These are phyloP conservation scores for Backusella australiensis DNA, from an alignment of 192 early-diverging fungal species.

Conservation along the genomic window DNA sequence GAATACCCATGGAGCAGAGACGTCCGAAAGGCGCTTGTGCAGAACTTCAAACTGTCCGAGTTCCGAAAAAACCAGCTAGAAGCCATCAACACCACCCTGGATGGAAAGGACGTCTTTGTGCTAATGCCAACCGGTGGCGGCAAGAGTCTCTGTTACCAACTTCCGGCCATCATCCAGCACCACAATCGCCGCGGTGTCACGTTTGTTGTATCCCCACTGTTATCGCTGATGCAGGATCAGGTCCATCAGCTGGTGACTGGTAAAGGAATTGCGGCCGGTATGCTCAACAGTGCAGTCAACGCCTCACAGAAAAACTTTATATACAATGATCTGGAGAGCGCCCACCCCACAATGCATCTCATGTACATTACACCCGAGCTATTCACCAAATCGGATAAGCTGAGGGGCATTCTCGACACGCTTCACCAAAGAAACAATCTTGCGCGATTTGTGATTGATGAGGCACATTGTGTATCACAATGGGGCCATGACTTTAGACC, in stretches of 20 bases:
- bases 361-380: slow-evolving; percentile 92
- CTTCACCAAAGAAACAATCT: slow-evolving; percentile 62
- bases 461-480: slow-evolving; percentile 94
- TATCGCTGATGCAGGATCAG: slow-evolving; percentile 98
- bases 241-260: slow-evolving; percentile 65
- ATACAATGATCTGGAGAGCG: slow-evolving; percentile 53
- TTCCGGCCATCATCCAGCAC: slow-evolving; percentile 25
- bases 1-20: slow-evolving; percentile 34
- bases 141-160: slow-evolving; percentile 90
- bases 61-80: slow-evolving; percentile 88
- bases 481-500: slow-evolving; percentile 98
- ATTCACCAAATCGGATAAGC: slow-evolving; percentile 63
- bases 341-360: slow-evolving; percentile 53
- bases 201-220: slow-evolving; percentile 87
- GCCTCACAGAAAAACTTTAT: slow-evolving; percentile 49
- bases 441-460: slow-evolving; percentile 93
- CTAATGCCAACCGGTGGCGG: slow-evolving; percentile 99
- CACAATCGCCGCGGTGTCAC: slow-evolving; percentile 60
- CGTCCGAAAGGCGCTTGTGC: slow-evolving; percentile 57
- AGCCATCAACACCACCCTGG: slow-evolving; percentile 84
- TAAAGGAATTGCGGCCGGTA: slow-evolving; percentile 57
- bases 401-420: slow-evolving; percentile 49
- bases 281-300: slow-evolving; percentile 66
- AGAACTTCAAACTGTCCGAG: slow-evolving; percentile 67
- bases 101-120: slow-evolving; percentile 86